Evolutionary conservation across 441 rosid species (phyloP).

Genomic region (Croton laevigatus): DNA sequence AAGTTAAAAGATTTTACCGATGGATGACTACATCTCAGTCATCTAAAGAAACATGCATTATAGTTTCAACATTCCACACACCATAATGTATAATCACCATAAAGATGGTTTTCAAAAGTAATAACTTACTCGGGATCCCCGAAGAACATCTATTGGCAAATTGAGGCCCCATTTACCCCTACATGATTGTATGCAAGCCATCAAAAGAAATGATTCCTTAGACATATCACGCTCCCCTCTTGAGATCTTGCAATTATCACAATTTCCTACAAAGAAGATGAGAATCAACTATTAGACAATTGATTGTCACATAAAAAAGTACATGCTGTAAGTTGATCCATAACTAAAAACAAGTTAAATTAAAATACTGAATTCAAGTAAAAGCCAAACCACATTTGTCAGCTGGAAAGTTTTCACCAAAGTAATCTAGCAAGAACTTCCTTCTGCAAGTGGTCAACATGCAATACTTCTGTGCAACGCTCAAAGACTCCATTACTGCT

Average conservation of each 20-base stretch:
- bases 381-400: slow-evolving; percentile 42
- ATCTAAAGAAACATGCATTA: background rate
- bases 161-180: slow-evolving; percentile 50
- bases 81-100: slow-evolving; percentile 4
- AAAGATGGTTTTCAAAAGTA: slow-evolving; percentile 8
- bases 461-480: slow-evolving; percentile 45
- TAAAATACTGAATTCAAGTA: slow-evolving; percentile 6
- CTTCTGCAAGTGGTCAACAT: slow-evolving; percentile 44
- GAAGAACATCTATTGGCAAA: slow-evolving; percentile 47
- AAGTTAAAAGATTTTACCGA: background rate
- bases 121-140: slow-evolving; percentile 51
- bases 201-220: slow-evolving; percentile 42
- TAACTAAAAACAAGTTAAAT: slow-evolving; percentile 2
- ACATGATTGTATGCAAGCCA: slow-evolving; percentile 41
- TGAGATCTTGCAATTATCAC: slow-evolving; percentile 43
- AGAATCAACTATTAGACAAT: slow-evolving; percentile 7
- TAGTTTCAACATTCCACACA: background rate
- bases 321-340: background rate
- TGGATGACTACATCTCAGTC: background rate
- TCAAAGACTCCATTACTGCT: slow-evolving; percentile 39
- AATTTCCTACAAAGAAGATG: slow-evolving; percentile 39
- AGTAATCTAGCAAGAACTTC: slow-evolving; percentile 47
- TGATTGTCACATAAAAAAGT: background rate
- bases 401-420: slow-evolving; percentile 37
- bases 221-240: slow-evolving; percentile 44